A percentile compares a stretch with the other conserved stretches of the same genome.
These are phyloP conservation scores for Neofusicoccum ribis DNA, from an alignment of 2,329 filamentous ascomycete genomes.

Conservation along the genomic window DNA sequence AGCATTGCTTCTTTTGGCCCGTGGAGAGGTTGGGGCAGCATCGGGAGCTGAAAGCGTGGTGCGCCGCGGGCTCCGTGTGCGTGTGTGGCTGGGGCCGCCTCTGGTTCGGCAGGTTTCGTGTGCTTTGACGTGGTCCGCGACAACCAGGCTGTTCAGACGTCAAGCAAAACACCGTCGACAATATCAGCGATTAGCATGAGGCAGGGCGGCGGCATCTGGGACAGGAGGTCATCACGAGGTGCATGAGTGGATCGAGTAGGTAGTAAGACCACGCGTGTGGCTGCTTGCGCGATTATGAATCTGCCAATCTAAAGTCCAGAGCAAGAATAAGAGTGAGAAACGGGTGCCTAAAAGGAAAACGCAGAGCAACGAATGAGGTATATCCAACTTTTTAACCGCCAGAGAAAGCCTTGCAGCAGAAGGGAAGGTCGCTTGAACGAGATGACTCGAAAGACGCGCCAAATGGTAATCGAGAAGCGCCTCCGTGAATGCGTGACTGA, in stretches of 20 bases:
- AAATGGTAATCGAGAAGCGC: constrained; percentile 9
- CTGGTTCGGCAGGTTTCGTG: constrained; percentile 15
- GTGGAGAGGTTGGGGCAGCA: not conserved
- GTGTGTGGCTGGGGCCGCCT: not conserved
- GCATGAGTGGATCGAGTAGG: not conserved
- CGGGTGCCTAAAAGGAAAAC: constrained; percentile 4
- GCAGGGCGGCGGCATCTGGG: not conserved
- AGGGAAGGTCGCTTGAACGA: constrained; percentile 1
- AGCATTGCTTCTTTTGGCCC: constrained; percentile 9
- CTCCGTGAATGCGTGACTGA: constrained; percentile 11
- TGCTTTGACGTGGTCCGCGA: constrained; percentile 12
- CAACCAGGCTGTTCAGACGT: not conserved
- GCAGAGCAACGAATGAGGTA: constrained; percentile 5
- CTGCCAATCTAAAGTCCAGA: not conserved
- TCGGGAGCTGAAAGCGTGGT: not conserved
- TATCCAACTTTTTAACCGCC: constrained; percentile 14
- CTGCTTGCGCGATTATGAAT: constrained; percentile 10
- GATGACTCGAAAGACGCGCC: constrained; percentile 8
- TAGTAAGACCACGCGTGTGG: constrained; percentile 1
- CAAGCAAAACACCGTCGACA: not conserved
- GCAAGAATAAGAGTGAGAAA: not conserved
- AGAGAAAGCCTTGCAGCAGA: not conserved
- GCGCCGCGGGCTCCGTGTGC: not conserved
- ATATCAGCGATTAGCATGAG: not conserved
- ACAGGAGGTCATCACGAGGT: constrained; percentile 9